A percentile compares a stretch with the other conserved stretches of the same genome.
These are phyloP conservation scores for Dillenia suffruticosa DNA, from an alignment of 164 flowering plant species.

Conservation along the genomic window DNA sequence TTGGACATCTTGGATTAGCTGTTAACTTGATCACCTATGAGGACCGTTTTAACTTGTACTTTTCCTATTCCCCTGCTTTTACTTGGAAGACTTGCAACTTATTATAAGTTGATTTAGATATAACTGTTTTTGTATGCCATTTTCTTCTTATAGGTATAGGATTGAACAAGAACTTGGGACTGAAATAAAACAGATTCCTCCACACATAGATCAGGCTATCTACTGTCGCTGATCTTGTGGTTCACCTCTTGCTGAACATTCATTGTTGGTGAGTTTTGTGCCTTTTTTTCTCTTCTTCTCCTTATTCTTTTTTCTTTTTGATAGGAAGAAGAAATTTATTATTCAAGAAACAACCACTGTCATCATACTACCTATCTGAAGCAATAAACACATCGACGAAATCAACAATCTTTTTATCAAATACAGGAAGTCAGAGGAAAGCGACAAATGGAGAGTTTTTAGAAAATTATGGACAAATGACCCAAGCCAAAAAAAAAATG, in stretches of 20 bases:
- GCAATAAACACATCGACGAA: too few species aligned
- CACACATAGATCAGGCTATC: slow-evolving; percentile 91
- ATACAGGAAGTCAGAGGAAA: too few species aligned
- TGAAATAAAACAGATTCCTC: slow-evolving; percentile 98
- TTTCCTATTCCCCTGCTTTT: slow-evolving; percentile 1
- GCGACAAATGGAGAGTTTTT: too few species aligned
- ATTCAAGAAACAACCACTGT: too few species aligned
- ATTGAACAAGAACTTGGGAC: slow-evolving; percentile 99
- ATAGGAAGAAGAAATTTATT: too few species aligned
- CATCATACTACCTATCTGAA: too few species aligned
- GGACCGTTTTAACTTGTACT: slow-evolving; percentile 96
- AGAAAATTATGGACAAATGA: too few species aligned
- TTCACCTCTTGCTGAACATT: slow-evolving; percentile 9
- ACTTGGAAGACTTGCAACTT: background rate
- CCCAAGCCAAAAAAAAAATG: too few species aligned
- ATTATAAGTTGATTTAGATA: background rate
- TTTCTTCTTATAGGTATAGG: slow-evolving; percentile 62
- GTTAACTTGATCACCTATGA: slow-evolving; percentile 96
- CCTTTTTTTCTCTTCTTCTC: too few species aligned
- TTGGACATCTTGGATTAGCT: slow-evolving; percentile 98
- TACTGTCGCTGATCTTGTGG: slow-evolving; percentile 60
- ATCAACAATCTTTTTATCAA: too few species aligned
- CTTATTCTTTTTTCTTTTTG: too few species aligned
- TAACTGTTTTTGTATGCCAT: background rate
- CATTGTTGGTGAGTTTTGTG: slow-evolving; percentile 25